phyloP scores from a whole-genome alignment of 73 alveolate genomes.

The Uronychia setigera region DNA sequence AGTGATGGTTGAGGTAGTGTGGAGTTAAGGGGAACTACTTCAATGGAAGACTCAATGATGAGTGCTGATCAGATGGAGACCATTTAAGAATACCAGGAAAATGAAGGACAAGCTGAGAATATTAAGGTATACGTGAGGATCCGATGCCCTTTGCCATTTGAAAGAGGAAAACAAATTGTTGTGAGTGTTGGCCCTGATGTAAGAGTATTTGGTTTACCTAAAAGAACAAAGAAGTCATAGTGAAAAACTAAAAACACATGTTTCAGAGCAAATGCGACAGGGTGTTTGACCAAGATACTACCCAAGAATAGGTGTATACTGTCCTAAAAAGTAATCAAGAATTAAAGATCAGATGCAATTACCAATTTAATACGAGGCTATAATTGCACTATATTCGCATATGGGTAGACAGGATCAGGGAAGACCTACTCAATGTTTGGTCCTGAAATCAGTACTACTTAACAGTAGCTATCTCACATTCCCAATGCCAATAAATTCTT shows the following conservation, averaged over 20 bases:
- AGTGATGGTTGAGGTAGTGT: no score
- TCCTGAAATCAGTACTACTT: not conserved
- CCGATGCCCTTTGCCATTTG: not conserved
- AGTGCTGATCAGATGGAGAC: no score
- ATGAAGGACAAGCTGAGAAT: no score
- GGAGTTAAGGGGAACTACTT: no score
- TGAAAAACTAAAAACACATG: not conserved
- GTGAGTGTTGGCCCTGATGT: not conserved
- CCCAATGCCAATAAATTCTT: not conserved
- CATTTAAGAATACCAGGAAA: no score
- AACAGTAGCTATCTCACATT: not conserved
- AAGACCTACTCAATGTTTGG: constrained; percentile 73
- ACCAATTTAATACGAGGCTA: constrained; percentile 11
- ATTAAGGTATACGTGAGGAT: no score
- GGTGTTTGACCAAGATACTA: not conserved
- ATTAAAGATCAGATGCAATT: not conserved
- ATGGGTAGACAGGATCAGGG: constrained; percentile 76
- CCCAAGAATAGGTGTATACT: not conserved
- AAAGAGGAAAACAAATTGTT: not conserved
- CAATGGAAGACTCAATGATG: no score
- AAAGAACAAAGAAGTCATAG: not conserved
- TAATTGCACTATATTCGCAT: constrained; percentile 67
- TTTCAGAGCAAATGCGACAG: not conserved
- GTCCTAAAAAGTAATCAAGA: not conserved
- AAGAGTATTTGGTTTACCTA: not conserved